Evolutionary conservation across 257 asterid genomes (phyloP), one percentile per base, ranked within the genome.

Genomic region (Haberlea rhodopensis): DNA sequence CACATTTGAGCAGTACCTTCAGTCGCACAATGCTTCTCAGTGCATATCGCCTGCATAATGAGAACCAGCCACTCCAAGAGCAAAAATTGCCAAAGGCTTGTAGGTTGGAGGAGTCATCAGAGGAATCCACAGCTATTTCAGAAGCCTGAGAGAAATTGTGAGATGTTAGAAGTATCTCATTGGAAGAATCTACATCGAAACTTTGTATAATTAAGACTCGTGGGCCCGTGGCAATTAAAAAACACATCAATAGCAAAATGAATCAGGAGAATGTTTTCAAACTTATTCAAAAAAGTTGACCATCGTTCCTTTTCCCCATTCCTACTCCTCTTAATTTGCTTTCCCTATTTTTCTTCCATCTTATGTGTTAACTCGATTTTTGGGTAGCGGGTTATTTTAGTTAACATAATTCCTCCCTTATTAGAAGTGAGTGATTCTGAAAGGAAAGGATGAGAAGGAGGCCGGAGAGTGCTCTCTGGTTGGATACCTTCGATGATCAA

Each of bases 11-110:
- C 53, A 61, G 45, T 75, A 87, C 95, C 99, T 75, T 73, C 79
- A 26, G 63, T 23, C 23, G 63, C 52, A 68, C 40, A 25, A 49
- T 54, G 76, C 71, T 56, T 77, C 84, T 75, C 81, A 0, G 86
- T 79, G 80, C 97, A 94, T 70, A 89, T 80, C 59, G 97, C n/a
- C 87, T 60, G 87, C 84, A 69, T 84, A 94, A 76, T 94, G 95
- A 53, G 95, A 81, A 76, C 82, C 73, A 20, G 77, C 78, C 80
- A 65, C 71, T 90, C 97, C 73, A 90, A 58, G 56, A 94, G 90
- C 69, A 53, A 46, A 67, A 94, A 87, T 51, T 80, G 82, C 95
- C 99, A 92, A 69, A 78, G 75, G 57, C 75, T 81, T 5, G 80
- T 64, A 61, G 81, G 55, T 59, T 71, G 18, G 81, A 28, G 5